phyloP scores from a whole-genome alignment of 148 eudicot genomes.

The Cornus florida region DNA sequence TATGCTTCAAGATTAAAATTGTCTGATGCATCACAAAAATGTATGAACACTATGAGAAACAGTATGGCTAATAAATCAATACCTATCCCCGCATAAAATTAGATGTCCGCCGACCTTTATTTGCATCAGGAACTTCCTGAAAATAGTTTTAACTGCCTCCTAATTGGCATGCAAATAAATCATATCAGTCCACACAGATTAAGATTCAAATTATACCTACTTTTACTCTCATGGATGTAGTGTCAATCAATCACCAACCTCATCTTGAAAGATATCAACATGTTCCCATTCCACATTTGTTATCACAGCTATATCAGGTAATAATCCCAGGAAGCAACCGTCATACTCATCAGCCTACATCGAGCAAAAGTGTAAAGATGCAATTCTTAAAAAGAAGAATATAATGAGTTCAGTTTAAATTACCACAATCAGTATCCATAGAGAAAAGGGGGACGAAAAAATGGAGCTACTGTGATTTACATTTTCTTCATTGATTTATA shows the following conservation, averaged over 20 bases:
- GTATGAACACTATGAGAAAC: not conserved
- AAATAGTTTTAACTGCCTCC: conserved; percentile 16
- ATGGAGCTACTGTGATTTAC: not conserved
- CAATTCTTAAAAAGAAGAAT: not conserved
- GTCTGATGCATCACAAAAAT: not conserved
- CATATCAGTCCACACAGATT: not conserved
- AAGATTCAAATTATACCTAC: not conserved
- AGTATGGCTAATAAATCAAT: not conserved
- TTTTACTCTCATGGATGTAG: not conserved
- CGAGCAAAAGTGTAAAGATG: not conserved
- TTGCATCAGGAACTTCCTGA: conserved; percentile 17
- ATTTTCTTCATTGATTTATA: not conserved
- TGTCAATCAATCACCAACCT: not conserved
- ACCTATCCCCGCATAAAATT: conserved; percentile 18
- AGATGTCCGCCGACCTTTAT: conserved; percentile 14
- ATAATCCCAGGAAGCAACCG: conserved; percentile 6
- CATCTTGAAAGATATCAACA: conserved; percentile 18
- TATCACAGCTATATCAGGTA: conserved; percentile 2
- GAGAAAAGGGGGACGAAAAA: not conserved
- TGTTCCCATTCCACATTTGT: conserved; percentile 21
- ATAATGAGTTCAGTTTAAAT: not conserved
- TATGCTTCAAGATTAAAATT: not conserved
- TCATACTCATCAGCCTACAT: conserved; percentile 21
- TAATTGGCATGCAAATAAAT: not conserved
- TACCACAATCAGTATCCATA: not conserved